Evolutionary conservation across 345 rosid species (phyloP).

Genomic region (Eucalyptus virginea): DNA sequence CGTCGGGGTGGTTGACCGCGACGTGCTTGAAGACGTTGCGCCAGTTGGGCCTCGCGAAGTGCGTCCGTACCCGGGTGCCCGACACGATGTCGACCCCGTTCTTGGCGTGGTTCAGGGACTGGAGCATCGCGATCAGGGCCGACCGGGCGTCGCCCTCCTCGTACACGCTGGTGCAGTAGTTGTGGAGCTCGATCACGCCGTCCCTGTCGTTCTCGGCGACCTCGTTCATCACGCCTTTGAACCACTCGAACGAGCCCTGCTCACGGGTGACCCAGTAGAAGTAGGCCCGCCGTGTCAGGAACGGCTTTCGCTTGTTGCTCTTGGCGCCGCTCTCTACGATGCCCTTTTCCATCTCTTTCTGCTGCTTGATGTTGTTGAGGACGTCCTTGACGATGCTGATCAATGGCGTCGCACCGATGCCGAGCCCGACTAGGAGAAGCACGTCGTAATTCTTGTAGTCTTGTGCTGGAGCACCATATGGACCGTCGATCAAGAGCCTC

Average conservation of each 20-base stretch:
- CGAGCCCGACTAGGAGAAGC: slow-evolving; percentile 67
- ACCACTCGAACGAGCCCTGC: slow-evolving; percentile 83
- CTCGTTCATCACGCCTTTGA: slow-evolving; percentile 62
- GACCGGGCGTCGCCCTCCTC: slow-evolving; percentile 92
- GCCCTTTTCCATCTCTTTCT: slow-evolving; percentile 34
- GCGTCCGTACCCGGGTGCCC: slow-evolving; percentile 51
- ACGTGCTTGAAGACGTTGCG: slow-evolving; percentile 59
- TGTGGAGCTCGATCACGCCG: slow-evolving; percentile 54
- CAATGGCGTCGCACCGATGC: slow-evolving; percentile 77
- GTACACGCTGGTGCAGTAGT: slow-evolving; percentile 62
- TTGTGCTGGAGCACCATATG: slow-evolving; percentile 83
- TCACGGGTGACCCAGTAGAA: slow-evolving; percentile 86
- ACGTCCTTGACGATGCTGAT: slow-evolving; percentile 74
- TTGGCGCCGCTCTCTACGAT: neutral
- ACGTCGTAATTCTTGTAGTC: slow-evolving; percentile 74
- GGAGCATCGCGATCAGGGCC: slow-evolving; percentile 68
- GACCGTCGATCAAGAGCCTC: slow-evolving; percentile 60
- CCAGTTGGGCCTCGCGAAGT: slow-evolving; percentile 70
- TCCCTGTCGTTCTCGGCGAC: slow-evolving; percentile 58
- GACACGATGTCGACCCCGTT: slow-evolving; percentile 61
- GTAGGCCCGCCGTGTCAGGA: slow-evolving; percentile 52
- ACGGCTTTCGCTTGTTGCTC: slow-evolving; percentile 16
- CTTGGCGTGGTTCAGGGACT: slow-evolving; percentile 64
- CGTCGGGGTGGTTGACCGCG: slow-evolving; percentile 37
- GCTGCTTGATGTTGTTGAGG: slow-evolving; percentile 65